Evolutionary conservation across 345 rosid genomes (phyloP).

Genomic region (Pistacia atlantica): DNA sequence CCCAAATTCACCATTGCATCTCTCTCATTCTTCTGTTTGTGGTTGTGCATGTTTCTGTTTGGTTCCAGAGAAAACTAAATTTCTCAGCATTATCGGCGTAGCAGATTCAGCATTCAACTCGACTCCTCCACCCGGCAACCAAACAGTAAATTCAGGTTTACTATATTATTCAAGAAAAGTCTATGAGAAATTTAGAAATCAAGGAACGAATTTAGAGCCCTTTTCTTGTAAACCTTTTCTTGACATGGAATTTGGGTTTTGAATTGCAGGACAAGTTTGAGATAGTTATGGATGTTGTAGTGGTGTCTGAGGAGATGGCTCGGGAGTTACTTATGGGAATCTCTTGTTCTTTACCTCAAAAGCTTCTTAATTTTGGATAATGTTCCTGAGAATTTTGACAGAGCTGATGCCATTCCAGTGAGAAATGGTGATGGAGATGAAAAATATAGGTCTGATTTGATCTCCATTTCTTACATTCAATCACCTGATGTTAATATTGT

Average conservation of each 20-base stretch:
- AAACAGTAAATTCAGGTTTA: not conserved
- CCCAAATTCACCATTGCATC: too few species aligned
- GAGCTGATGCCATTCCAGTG: not conserved
- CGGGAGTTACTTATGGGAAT: conserved; percentile 31
- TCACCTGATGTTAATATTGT: conserved; percentile 10
- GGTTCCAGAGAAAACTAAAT: not conserved
- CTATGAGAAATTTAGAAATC: too few species aligned
- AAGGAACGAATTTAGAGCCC: too few species aligned
- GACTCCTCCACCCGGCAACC: not conserved
- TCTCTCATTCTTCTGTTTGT: too few species aligned
- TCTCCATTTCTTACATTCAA: conserved; percentile 22
- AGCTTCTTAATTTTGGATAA: not conserved
- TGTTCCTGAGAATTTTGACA: not conserved
- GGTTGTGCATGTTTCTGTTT: not conserved
- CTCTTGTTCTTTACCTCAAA: conserved; percentile 24
- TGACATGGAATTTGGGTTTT: not conserved
- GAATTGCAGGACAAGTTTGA: not conserved
- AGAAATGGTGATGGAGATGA: conserved; percentile 18
- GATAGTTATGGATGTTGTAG: conserved; percentile 18
- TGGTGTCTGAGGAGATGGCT: conserved; percentile 20
- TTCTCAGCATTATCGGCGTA: not conserved
- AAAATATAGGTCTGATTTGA: conserved; percentile 24
- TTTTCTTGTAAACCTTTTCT: too few species aligned
- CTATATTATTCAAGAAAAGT: too few species aligned
- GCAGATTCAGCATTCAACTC: not conserved